Evolutionary conservation across 495 filamentous ascomycete genomes (phyloP), one percentile per base, ranked within the genome.

Genomic region (Talaromyces ruber): DNA sequence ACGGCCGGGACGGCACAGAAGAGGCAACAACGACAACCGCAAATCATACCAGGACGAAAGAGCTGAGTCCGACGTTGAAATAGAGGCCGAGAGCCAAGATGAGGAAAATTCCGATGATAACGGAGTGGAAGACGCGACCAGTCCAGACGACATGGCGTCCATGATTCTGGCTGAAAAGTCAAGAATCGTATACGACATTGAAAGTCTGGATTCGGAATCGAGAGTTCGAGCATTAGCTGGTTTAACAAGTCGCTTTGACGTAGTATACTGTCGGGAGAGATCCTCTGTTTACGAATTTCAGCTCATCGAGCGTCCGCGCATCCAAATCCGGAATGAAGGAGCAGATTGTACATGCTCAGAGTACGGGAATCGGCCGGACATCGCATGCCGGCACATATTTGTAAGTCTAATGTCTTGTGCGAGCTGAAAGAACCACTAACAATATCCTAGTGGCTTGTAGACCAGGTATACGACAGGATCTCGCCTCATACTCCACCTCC

Each of bases 371-470:
- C 67, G 63, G 24, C 67, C 72, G n/a, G 66, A 67, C 16, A 69
- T 71, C 37, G 74, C 76, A 5, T 80, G 76, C 54, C 74, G 76
- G 30, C 78, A 80, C 63, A 77, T 80, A 39, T 79, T 78, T 66
- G 78, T 79, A 63, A 71, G 76, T 68, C 45, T 51, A 54, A 6
- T 25, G 34, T 11, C 16, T 54, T 12, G 0, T 21, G 6, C 11
- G 6, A 26, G 50, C 8, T 8, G 34, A 11, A 18, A 21, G 30
- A 51, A 26, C 18, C 30, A 26, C 37, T 60, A 34, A 45, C 58
- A 6, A 14, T 21, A 2, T 3, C 14, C 25, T 57, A 80, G 76
- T 79, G 78, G 78, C 70, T 80, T 59, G 64, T 78, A 58, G 78
- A 80, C 61, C 75, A 77, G 63, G 70, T 79, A 22, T 75, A 75